Evolutionary conservation across 331 rosid species (phyloP).

Genomic region (Pyracantha coccinea): DNA sequence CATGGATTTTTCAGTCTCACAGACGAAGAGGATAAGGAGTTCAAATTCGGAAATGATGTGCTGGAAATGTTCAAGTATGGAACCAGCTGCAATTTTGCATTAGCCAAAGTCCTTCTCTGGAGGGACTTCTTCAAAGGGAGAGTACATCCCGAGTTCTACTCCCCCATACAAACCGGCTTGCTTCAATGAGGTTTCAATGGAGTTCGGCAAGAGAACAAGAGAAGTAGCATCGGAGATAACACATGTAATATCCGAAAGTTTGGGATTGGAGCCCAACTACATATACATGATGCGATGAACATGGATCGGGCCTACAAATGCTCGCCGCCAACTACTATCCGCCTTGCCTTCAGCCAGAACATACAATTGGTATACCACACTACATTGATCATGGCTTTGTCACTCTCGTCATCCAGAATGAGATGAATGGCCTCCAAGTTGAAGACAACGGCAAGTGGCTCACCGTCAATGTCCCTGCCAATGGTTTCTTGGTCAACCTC

Average conservation of each 20-base stretch:
- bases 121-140: not conserved
- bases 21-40: constrained; percentile 22
- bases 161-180: not conserved
- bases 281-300: not conserved
- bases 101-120: not conserved
- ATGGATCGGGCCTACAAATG: not conserved
- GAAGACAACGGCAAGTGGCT: not conserved
- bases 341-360: not conserved
- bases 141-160: not conserved
- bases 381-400: not conserved
- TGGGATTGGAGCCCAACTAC: not conserved
- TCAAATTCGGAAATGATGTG: not conserved
- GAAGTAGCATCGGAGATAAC: not conserved
- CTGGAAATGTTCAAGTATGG: not conserved
- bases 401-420: not conserved
- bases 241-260: not conserved
- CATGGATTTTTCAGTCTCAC: constrained; percentile 18
- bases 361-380: not conserved
- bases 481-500: no score
- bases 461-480: no score
- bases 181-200: not conserved
- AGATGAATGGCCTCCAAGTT: not conserved
- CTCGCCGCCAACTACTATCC: not conserved
- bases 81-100: not conserved
- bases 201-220: not conserved